phyloP scores from a whole-genome alignment of 768 basidiomycete species.

The Hydnum rufescens region DNA sequence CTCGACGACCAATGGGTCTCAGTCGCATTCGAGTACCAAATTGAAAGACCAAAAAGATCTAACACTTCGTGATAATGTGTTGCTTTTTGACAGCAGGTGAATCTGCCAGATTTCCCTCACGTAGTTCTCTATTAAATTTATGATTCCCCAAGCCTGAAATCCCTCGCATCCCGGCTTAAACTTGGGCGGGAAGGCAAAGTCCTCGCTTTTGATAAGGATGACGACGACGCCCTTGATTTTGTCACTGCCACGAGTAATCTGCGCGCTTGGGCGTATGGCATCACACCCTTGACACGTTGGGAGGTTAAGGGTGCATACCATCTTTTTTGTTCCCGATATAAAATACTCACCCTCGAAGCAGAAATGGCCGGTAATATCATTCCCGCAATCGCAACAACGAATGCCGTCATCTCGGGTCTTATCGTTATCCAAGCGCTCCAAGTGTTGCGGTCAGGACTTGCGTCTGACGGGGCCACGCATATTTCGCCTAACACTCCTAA shows the following conservation, averaged over 20 bases:
- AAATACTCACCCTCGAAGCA: slow-evolving; percentile 16
- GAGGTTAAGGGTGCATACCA: slow-evolving; percentile 66
- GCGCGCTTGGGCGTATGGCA: slow-evolving; percentile 76
- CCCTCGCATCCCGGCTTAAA: slow-evolving; percentile 47
- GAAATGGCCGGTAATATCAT: slow-evolving; percentile 99
- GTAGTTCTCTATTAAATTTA: slow-evolving; percentile 2
- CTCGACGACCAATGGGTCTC: background rate
- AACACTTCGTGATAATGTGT: slow-evolving; percentile 58
- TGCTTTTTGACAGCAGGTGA: slow-evolving; percentile 72
- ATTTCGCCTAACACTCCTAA: background rate
- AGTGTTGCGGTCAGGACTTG: slow-evolving; percentile 39
- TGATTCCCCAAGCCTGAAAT: slow-evolving; percentile 41
- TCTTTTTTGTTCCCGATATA: background rate
- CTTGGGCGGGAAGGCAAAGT: slow-evolving; percentile 34
- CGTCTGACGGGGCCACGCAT: background rate
- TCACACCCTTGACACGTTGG: slow-evolving; percentile 79
- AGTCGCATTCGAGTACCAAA: slow-evolving; percentile 12
- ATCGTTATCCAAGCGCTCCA: slow-evolving; percentile 88
- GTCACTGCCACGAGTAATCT: slow-evolving; percentile 90
- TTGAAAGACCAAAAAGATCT: slow-evolving; percentile 72
- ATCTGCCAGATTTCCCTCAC: slow-evolving; percentile 9
- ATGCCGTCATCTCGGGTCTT: slow-evolving; percentile 87
- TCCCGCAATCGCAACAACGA: slow-evolving; percentile 96
- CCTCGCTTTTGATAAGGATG: slow-evolving; percentile 92
- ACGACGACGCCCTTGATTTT: slow-evolving; percentile 91